Evolutionary conservation across 1,284 basidiomycete genomes (phyloP), one percentile per base, ranked within the genome.

Genomic region (Pyrrhoderma noxium): DNA sequence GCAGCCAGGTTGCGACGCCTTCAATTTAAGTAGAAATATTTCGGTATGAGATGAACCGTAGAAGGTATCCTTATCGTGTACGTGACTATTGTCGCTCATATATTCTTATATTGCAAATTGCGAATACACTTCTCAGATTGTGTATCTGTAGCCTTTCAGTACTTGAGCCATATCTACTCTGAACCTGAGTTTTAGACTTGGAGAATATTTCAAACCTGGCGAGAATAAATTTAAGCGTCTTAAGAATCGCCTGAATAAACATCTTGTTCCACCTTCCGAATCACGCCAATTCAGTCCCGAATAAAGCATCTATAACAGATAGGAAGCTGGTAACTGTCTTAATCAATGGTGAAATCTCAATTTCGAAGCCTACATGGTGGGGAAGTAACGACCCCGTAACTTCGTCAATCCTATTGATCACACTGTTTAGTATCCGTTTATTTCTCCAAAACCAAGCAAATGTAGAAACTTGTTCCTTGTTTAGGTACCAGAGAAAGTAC

Each of bases 281-380:
- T 76, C 74, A 11, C 73, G 74, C 23, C 84, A 86, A 54, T 87
- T 87, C 63, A 80, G 85, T 65, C n/a, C n/a, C n/a, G n/a, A n/a
- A n/a, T n/a, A n/a, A n/a, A n/a, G n/a, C 4, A 73, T 85, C 44
- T 82, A 89, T 60, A 87, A 88, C 46, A 90, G 93, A 37, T 99
- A 95, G 95, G 88, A 93, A 66, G 92, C 98, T 49, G 89, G 88
- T 1, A 92, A 96, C 59, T 93, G 92, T 60, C 74, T 98, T 27
- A 90, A 92, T 0, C 91, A 93, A 64, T 99, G 95, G 93, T 98
- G 89, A 86, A 74, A 95, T 52, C 95, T 95, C 0, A 94, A 94
- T 64, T 98, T 96, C 63, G 95, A 98, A 70, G 94, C 92, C 0
- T 98, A 97, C 70, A 93, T 96, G 86, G 93, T 95, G n/a, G n/a